Percentiles rank a stretch among this genome's conserved stretches.
These are phyloP conservation scores for Penicillium pancosmium DNA, from an alignment of 495 filamentous ascomycete genomes.

Conservation along the genomic window DNA sequence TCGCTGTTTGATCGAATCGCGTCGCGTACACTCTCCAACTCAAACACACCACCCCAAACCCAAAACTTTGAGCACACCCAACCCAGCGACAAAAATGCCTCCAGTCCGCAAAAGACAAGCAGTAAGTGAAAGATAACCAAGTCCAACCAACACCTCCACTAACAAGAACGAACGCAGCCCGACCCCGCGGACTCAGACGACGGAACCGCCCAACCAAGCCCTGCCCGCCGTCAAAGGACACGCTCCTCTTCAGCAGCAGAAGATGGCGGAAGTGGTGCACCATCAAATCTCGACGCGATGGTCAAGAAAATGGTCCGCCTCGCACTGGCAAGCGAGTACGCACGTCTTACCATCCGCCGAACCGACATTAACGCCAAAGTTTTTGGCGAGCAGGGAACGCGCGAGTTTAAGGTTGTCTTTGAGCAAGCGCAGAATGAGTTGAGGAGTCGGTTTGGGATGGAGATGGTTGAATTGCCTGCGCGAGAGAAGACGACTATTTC, in stretches of 20 bases:
- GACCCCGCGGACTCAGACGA: slow-evolving; percentile 10
- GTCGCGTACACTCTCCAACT: slow-evolving; percentile 17
- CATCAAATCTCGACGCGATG: slow-evolving; percentile 61
- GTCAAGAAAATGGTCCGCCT: slow-evolving; percentile 92
- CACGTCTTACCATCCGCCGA: slow-evolving; percentile 74
- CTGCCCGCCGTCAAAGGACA: slow-evolving; percentile 22
- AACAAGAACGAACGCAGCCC: slow-evolving; percentile 6
- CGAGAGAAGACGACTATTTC: slow-evolving; percentile 77
- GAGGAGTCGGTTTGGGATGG: slow-evolving; percentile 75
- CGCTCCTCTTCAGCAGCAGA: slow-evolving; percentile 13
- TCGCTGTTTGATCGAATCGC: slow-evolving; percentile 17
- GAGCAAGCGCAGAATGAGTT: slow-evolving; percentile 67
- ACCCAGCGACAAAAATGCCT: slow-evolving; percentile 31
- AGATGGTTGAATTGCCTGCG: slow-evolving; percentile 77
- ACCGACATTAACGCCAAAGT: slow-evolving; percentile 77
- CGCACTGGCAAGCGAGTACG: slow-evolving; percentile 84
- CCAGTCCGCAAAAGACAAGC: slow-evolving; percentile 41
- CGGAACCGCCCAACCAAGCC: slow-evolving; percentile 7
- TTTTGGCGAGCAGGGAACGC: slow-evolving; percentile 39
- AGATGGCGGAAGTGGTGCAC: slow-evolving; percentile 26
- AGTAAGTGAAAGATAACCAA: slow-evolving; percentile 25
- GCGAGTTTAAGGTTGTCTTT: slow-evolving; percentile 71
- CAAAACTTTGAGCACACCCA: not conserved
- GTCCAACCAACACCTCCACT: not conserved
- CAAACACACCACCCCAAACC: not conserved